phyloP scores from a whole-genome alignment of 495 filamentous ascomycete genomes.

The Penicillium robsamsonii region DNA sequence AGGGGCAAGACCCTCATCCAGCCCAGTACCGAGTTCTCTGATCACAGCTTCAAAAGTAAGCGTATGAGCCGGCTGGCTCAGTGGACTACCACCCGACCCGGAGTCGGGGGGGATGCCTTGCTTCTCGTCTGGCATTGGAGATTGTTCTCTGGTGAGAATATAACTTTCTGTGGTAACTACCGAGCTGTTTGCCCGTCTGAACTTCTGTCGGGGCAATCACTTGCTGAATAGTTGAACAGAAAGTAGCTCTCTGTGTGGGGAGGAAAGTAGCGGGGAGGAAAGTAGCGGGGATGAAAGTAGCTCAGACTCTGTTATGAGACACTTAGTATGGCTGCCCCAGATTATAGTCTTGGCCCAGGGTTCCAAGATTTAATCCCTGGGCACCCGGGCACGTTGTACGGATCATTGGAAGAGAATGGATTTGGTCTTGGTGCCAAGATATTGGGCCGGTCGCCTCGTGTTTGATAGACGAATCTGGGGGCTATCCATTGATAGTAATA shows the following conservation, averaged over 20 bases:
- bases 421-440: neutral
- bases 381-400: neutral
- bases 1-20: conserved; percentile 54
- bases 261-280: too few relatives aligned
- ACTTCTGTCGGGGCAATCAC: neutral
- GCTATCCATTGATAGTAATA: neutral
- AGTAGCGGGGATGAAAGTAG: neutral
- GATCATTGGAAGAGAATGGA: neutral
- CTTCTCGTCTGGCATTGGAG: conserved; percentile 11
- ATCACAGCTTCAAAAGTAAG: conserved; percentile 49
- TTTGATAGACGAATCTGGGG: neutral
- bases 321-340: neutral
- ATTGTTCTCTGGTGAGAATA: neutral
- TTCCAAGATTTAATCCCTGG: neutral
- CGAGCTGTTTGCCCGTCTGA: neutral
- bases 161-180: neutral
- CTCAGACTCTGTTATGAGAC: neutral
- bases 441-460: neutral
- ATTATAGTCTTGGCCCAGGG: neutral
- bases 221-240: neutral
- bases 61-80: conserved; percentile 58
- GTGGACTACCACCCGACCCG: conserved; percentile 20
- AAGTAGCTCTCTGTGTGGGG: neutral
- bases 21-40: conserved; percentile 51
- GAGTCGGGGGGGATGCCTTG: neutral